phyloP scores from a whole-genome alignment of 129 eudicot genomes.

The Oenanthe sinensis region DNA sequence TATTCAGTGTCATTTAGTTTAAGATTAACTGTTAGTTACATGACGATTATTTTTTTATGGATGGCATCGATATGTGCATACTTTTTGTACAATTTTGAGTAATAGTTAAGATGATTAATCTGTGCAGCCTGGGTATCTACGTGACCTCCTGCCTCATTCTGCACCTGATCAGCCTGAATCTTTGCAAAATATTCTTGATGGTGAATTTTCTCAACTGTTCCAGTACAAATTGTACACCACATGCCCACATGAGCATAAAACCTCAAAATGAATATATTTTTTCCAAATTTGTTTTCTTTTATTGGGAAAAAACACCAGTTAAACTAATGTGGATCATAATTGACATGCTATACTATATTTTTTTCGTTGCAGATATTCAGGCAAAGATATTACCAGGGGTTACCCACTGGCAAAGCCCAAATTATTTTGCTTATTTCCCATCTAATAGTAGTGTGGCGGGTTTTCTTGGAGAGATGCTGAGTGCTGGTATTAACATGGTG shows the following conservation, averaged over 20 bases:
- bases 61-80: neutral
- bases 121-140: conserved; percentile 89
- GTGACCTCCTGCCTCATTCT: conserved; percentile 71
- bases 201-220: conserved; percentile 28
- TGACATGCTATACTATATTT: neutral
- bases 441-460: conserved; percentile 91
- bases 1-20: neutral
- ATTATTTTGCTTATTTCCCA: conserved; percentile 72
- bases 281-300: neutral
- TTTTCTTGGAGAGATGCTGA: conserved; percentile 93
- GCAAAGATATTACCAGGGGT: conserved; percentile 84
- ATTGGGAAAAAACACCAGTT: neutral
- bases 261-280: neutral
- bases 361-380: conserved; percentile 50
- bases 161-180: conserved; percentile 83
- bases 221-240: neutral
- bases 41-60: neutral
- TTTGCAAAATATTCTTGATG: conserved; percentile 73
- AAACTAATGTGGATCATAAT: neutral
- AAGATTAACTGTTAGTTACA: neutral
- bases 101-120: neutral
- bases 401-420: conserved; percentile 99
- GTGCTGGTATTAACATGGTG: conserved; percentile 95
- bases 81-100: neutral
- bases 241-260: neutral